Evolutionary conservation across 306 rosid genomes (phyloP).

Genomic region (Cicer arietinum): DNA sequence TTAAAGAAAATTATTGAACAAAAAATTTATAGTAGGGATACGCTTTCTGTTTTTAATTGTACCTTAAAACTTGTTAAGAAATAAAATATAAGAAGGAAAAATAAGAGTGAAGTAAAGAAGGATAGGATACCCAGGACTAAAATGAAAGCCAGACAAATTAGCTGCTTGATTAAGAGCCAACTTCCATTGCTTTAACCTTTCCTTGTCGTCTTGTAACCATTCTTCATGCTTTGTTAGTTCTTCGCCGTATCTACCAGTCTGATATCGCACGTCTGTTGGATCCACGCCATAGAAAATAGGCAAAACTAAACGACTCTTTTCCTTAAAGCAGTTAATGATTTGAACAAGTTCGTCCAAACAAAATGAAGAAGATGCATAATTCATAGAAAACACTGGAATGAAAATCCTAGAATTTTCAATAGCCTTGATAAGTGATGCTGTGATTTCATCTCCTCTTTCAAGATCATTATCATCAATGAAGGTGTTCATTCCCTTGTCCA

Average conservation of each 20-base stretch:
- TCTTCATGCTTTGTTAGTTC: not conserved
- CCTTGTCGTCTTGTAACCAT: not conserved
- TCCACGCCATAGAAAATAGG: not conserved
- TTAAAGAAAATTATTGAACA: too few species aligned
- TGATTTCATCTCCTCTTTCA: not conserved
- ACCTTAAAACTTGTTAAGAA: not conserved
- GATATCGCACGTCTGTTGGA: not conserved
- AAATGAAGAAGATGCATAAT: slow-evolving; percentile 2
- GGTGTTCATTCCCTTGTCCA: not conserved
- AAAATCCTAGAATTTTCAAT: not conserved
- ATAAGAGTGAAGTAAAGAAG: not conserved
- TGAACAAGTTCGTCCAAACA: not conserved
- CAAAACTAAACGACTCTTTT: not conserved
- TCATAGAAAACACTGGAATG: not conserved
- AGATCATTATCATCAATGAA: not conserved
- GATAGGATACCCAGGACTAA: not conserved
- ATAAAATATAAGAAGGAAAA: not conserved
- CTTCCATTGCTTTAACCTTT: not conserved
- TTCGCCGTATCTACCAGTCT: not conserved
- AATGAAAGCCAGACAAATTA: not conserved
- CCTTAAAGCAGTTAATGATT: not conserved
- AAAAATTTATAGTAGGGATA: too few species aligned
- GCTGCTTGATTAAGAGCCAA: not conserved
- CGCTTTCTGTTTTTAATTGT: too few species aligned
- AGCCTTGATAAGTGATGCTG: not conserved